Evolutionary conservation across 1,284 basidiomycete genomes (phyloP), one percentile per base, ranked within the genome.

Genomic region (Porodaedalea pini): DNA sequence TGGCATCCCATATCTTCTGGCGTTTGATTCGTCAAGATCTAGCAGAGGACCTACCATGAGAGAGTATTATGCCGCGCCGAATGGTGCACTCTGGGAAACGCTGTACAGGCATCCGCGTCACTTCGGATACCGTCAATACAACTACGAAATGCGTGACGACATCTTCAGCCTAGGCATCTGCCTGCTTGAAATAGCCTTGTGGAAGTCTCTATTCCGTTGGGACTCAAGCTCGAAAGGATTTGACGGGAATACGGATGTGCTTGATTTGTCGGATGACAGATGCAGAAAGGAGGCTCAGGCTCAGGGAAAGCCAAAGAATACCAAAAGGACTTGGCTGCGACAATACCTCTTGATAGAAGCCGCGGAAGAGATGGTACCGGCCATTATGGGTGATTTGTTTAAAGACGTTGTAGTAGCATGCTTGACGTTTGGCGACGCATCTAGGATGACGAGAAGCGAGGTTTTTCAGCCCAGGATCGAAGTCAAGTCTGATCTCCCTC

Each of bases 141-240:
- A 51, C 10, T 55, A 55, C 44, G 29, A 52, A 19, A 51, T 60
- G 59, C 41, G 43, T n/a, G 41, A 60, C 34, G 59, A 60, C 23
- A 29, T 60, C 8, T 60, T 51, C 51, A 52, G 55, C 17, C 55
- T 60, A 15, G 59, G 59, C 15, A 49, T 60, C 13, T 51, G 45
- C 27, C 49, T 60, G 4, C 50, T 60, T 5, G 55, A 60, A 43
- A 52, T 60, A 23, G 59, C 50, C 5, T 37, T 60, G 21, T 60
- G 59, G 59, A 21, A 40, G 7, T 57, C 59, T 25, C 15, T 60
- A 6, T 51, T 51, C 49, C 17, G 3, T 15, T 51, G 49, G 49
- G 36, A 51, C 17, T 10, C 32, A 21, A 40, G 15, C 10, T 4
- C 4, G 10, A 31, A 21, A 19, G 31, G 13, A 17, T 37, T 25